Base-by-base conservation (phyloP, 495 filamentous ascomycete species). In the Penicillium ochrochloron region DNA sequence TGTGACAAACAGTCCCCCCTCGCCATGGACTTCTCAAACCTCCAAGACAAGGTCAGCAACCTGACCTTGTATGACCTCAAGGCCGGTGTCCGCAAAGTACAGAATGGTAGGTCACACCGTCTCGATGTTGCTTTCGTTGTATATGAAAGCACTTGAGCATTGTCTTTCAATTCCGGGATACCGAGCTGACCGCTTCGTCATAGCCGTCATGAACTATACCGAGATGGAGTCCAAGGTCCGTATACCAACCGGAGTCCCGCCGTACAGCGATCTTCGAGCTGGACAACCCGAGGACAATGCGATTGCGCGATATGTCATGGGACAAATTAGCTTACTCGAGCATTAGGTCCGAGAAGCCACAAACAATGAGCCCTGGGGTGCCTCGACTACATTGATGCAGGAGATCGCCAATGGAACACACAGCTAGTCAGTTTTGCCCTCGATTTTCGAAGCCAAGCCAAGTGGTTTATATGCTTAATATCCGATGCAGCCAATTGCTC, bases 131-230 rank as follows among this genome's bases (percentile, higher is more conserved):
- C 31, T 7, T 29, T 11, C 58, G 17, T 31, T 68, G 35, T 56
- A 15, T 58, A 53, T 53, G 46, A 68, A 42, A n/a, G 48, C 17
- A 66, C 54, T 66, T 70, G 63, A 21, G 25, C 9, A 60, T 64
- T 54, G 25, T 63, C 15, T 54, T 34, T 29, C 53, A 37, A 58
- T 61, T 35, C 31, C 33, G 57, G 52, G 51, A 60, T 51, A 37
- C 42, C 54, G 48, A 37, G 57, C 62, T 68, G 60, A 75, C 67
- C 68, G 61, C 65, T 57, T 50, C 48, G 41, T 57, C 66, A 59
- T 71, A 97, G 94, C 93, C 66, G 94, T 99, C 44, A 97, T 97
- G 95, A 99, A 98, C 78, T 97, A 94, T 77, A 99, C 95, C n/a
- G 95, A 98, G 75, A 98, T 97, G 94, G 95, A 99, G 80, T 82